Percentiles rank a stretch among this genome's conserved stretches.
Conservation (phyloP, 768 basidiomycete genomes). For the Naganishia kalamii region DNA sequence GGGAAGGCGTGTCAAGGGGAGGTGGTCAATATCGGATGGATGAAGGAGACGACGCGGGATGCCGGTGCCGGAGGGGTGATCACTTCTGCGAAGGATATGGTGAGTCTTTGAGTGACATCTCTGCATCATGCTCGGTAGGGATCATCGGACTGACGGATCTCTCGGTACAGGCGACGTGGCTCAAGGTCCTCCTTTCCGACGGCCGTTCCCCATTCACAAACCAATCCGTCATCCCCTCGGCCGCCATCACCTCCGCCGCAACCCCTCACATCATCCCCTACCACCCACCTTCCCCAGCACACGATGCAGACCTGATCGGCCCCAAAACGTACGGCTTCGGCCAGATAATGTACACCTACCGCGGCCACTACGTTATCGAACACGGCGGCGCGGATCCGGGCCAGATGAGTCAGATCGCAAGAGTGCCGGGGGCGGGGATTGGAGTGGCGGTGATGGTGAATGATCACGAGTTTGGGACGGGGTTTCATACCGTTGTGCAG, state of each 20-base stretch:
- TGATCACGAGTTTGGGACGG: slow-evolving; percentile 21
- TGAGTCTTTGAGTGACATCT: slow-evolving; percentile 20
- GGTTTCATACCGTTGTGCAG: slow-evolving; percentile 14
- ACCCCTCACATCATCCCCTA: not conserved
- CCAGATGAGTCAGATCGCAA: slow-evolving; percentile 25
- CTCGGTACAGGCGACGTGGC: slow-evolving; percentile 38
- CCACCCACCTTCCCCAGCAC: not conserved
- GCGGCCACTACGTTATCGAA: slow-evolving; percentile 28
- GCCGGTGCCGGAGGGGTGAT: slow-evolving; percentile 38
- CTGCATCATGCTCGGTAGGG: not conserved
- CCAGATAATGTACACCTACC: slow-evolving; percentile 30
- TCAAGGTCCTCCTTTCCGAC: slow-evolving; percentile 29
- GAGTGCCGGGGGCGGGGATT: slow-evolving; percentile 29
- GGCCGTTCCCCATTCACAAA: slow-evolving; percentile 19
- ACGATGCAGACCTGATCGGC: not conserved
- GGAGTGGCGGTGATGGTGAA: slow-evolving; percentile 36
- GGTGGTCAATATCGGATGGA: slow-evolving; percentile 2
- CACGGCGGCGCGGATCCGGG: slow-evolving; percentile 37
- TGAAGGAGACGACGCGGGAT: slow-evolving; percentile 18
- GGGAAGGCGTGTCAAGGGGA: not conserved
- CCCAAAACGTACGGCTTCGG: slow-evolving; percentile 33
- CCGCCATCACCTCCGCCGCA: slow-evolving; percentile 17
- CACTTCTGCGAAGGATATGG: slow-evolving; percentile 31
- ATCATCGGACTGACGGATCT: not conserved
- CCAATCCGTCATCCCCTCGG: slow-evolving; percentile 27